phyloP scores from a whole-genome alignment of 1,139 yeast genomes.

The Geotrichum histeridarum region DNA sequence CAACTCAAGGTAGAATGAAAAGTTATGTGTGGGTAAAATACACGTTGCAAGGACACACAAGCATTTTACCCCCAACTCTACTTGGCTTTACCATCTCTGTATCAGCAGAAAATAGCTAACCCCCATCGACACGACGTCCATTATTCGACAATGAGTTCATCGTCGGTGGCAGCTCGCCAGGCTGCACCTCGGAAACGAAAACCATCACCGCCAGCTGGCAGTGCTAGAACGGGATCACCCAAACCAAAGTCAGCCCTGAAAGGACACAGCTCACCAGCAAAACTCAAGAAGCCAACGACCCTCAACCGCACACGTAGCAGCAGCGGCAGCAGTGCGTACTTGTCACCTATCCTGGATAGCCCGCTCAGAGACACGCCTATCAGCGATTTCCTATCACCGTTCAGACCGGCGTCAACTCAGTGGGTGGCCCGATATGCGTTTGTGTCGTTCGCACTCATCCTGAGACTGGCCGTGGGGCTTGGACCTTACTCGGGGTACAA shows the following conservation, averaged over 20 bases:
- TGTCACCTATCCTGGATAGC: background rate
- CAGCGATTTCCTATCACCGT: constrained; percentile 55
- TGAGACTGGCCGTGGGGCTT: constrained; percentile 80
- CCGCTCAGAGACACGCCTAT: constrained; percentile 44
- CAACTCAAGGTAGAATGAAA: too few relatives aligned
- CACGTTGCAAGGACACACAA: too few relatives aligned
- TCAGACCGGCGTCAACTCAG: constrained; percentile 70
- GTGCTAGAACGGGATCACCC: background rate
- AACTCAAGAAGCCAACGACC: background rate
- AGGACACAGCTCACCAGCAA: background rate
- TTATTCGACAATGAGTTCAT: background rate
- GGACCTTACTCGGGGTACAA: constrained; percentile 65
- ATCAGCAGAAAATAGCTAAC: background rate
- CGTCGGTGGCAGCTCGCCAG: background rate
- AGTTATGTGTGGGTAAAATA: too few relatives aligned
- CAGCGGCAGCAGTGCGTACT: background rate
- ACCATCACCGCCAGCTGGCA: background rate
- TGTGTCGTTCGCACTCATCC: constrained; percentile 65
- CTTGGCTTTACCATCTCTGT: background rate
- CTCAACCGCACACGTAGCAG: background rate
- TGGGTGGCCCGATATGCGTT: constrained; percentile 84
- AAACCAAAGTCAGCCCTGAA: background rate
- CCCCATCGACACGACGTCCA: background rate
- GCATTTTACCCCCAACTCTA: background rate
- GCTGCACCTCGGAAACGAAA: background rate